phyloP scores from a whole-genome alignment of 306 rosid genomes.

The Inga oerstediana region DNA sequence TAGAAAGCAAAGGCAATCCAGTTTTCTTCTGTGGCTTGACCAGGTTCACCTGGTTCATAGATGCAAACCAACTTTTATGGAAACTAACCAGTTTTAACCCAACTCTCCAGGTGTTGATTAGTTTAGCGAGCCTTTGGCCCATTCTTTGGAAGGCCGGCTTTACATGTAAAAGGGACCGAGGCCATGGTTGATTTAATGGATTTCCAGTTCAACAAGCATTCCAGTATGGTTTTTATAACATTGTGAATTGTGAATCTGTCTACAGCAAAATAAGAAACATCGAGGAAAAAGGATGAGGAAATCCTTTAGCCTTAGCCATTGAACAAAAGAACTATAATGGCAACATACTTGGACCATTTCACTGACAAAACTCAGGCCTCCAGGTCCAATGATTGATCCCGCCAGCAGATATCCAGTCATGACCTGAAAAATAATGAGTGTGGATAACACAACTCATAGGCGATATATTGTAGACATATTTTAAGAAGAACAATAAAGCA shows the following conservation, averaged over 20 bases:
- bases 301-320: background rate
- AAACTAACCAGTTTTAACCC: background rate
- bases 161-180: background rate
- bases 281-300: background rate
- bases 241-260: constrained; percentile 1
- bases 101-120: background rate
- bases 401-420: constrained; percentile 92
- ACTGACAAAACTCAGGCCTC: constrained; percentile 90
- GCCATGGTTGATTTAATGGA: background rate
- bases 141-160: background rate
- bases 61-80: background rate
- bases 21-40: background rate
- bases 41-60: background rate
- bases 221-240: background rate
- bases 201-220: background rate
- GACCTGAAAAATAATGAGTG: constrained; percentile 58
- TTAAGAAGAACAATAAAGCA: constrained; percentile 14
- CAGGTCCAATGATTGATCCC: constrained; percentile 92
- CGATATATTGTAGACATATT: constrained; percentile 20
- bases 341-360: constrained; percentile 97
- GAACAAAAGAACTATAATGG: constrained; percentile 29
- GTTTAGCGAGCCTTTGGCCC: background rate
- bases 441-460: constrained; percentile 16
- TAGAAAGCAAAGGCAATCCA: background rate
- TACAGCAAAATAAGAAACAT: constrained; percentile 10